Base-by-base conservation (phyloP, 768 basidiomycete genomes). In the Pisolithus microcarpus region DNA sequence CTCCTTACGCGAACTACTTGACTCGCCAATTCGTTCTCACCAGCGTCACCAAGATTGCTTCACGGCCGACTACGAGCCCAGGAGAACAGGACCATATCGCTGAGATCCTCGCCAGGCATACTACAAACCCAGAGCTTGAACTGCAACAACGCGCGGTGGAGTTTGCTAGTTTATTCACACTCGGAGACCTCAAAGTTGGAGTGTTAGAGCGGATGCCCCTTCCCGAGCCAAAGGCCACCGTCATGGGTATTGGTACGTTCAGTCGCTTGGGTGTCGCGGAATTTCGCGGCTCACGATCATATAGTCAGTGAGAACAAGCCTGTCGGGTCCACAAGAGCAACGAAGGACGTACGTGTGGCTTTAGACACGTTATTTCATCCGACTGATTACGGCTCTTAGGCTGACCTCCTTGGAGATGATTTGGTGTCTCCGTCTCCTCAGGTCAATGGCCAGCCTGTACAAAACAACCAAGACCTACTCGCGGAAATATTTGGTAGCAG, bases 141-240 rank as follows among this genome's bases (percentile, higher is more conserved):
- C 73, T 96, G 36, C 96, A 98, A 65, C 96, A 98, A 62, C 81
- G 96, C 39, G 87, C 93, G 0, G 91, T 98, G 13, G 96, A 99
- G 67, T 98, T 93, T 66, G 89, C 87, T 1, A 87, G 81, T 58
- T 65, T 99, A 57, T 91, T 91, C 64, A 80, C 76, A 26, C 69
- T 91, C 7, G 85, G 84, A 5, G 82, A 87, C n/a, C 70, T 88
- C 19, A 76, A 80, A 52, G 75, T 77, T 7, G 96, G 95, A 36
- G 92, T 99, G 1, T 67, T 98, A 53, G 96, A 99, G 72, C 80
- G 92, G 50, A 99, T 99, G 96, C 96, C 96, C n/a, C 88, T 91
- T 5, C 96, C 96, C 2, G 96, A 99, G 66, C 71, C 98, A 56
- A 96, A 94, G 71, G 86, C 88, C n/a, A 97, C 95, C 2, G 89